phyloP scores from a whole-genome alignment of 177 flowering plant species.

The Vitis hybrid region DNA sequence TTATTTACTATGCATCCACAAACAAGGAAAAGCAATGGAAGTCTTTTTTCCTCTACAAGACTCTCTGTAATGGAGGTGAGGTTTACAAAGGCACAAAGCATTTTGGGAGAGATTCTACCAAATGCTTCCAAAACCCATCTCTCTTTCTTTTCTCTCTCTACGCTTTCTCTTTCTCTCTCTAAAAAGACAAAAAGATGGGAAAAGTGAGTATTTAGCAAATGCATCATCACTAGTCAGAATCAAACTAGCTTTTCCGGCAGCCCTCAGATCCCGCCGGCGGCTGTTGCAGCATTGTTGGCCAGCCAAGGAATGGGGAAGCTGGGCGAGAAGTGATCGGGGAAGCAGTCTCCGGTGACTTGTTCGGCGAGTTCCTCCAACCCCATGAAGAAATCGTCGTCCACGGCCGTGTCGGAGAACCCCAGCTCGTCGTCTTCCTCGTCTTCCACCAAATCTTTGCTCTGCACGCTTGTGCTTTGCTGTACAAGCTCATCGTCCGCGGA shows the following conservation, averaged over 20 bases:
- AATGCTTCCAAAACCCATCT: background rate
- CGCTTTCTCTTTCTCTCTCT: background rate
- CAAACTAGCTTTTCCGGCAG: constrained; percentile 3
- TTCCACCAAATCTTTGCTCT: constrained; percentile 29
- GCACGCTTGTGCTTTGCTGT: constrained; percentile 17
- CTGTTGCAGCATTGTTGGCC: constrained; percentile 41
- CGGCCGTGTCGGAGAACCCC: constrained; percentile 30
- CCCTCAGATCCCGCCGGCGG: constrained; percentile 47
- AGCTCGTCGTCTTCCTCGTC: constrained; percentile 49
- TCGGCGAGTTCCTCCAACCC: constrained; percentile 57
- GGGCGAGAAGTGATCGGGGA: constrained; percentile 38
- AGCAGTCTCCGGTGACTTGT: constrained; percentile 38
- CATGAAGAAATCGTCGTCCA: constrained; percentile 59
- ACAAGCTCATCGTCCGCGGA: constrained; percentile 6
- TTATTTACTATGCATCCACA: constrained; percentile 2
- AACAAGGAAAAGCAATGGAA: constrained; percentile 1
- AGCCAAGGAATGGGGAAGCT: constrained; percentile 48
- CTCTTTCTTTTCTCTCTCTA: constrained; percentile 5
- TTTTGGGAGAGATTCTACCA: constrained; percentile 10
- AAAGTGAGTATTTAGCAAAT: constrained; percentile 8
- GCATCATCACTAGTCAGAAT: constrained; percentile 13
- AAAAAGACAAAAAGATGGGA: constrained; percentile 2
- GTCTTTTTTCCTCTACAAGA: constrained; percentile 27
- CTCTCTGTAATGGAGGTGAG: constrained; percentile 5
- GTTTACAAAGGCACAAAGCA: constrained; percentile 5